phyloP scores from a whole-genome alignment of 2,329 filamentous ascomycete genomes.

The Trichophyton equinum region DNA sequence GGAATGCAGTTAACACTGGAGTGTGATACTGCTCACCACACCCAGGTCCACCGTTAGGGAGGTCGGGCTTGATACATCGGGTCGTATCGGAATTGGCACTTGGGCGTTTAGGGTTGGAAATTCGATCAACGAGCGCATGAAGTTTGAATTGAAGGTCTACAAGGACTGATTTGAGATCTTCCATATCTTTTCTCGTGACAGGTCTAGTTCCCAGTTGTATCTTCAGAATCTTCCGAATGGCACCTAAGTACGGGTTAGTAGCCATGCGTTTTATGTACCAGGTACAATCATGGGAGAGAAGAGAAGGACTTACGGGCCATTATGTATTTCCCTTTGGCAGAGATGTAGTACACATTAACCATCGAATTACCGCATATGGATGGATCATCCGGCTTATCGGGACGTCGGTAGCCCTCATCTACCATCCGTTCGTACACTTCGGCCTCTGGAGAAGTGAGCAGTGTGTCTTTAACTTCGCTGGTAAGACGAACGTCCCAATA shows the following conservation, averaged over 20 bases:
- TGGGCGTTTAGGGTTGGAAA: slow-evolving; percentile 20
- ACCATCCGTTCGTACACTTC: slow-evolving; percentile 27
- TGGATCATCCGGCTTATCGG: slow-evolving; percentile 32
- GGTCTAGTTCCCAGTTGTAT: slow-evolving; percentile 35
- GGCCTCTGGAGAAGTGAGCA: slow-evolving; percentile 28
- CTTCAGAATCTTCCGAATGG: slow-evolving; percentile 32
- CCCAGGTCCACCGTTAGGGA: slow-evolving; percentile 27
- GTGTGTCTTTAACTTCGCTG: slow-evolving; percentile 37
- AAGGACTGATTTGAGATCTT: slow-evolving; percentile 32
- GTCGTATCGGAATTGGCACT: slow-evolving; percentile 10
- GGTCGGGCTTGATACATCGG: slow-evolving; percentile 19
- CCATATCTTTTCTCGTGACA: slow-evolving; percentile 33
- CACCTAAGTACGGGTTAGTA: slow-evolving; percentile 19
- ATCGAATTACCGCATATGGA: slow-evolving; percentile 30
- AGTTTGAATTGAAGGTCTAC: slow-evolving; percentile 31
- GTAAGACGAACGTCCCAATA: slow-evolving; percentile 38
- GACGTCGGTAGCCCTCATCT: slow-evolving; percentile 21
- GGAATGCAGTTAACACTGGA: slow-evolving; percentile 31
- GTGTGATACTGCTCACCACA: slow-evolving; percentile 34
- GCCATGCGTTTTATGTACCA: background rate
- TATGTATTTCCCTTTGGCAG: slow-evolving; percentile 33
- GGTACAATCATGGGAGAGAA: too few species aligned
- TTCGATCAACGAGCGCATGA: slow-evolving; percentile 32
- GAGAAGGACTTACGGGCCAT: slow-evolving; percentile 29
- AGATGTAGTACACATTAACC: slow-evolving; percentile 34